These are phyloP conservation scores for Takashimella tepidaria DNA, from an alignment of 1,284 basidiomycete genomes.

Conservation along the genomic window DNA sequence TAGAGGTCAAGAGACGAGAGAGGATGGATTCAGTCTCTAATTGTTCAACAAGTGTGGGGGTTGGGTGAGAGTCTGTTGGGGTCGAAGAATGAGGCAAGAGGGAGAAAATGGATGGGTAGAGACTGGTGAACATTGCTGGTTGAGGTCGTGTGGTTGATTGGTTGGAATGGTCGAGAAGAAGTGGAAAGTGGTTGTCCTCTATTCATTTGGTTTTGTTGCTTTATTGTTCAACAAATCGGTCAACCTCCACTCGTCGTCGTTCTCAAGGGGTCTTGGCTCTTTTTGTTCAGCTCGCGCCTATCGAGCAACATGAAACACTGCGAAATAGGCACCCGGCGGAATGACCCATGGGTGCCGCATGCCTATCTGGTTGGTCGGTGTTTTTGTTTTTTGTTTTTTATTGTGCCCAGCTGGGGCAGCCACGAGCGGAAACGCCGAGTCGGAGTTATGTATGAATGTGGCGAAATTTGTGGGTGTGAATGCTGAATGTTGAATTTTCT, in stretches of 20 bases:
- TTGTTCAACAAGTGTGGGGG: slow-evolving; percentile 62
- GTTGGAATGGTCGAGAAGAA: background rate
- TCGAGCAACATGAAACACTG: background rate
- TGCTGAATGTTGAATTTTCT: no score
- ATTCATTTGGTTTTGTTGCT: background rate
- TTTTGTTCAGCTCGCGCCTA: no score
- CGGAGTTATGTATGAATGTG: background rate
- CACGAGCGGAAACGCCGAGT: background rate
- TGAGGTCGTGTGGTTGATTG: background rate
- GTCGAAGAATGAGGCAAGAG: slow-evolving; percentile 18
- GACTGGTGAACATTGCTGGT: slow-evolving; percentile 8
- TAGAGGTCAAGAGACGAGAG: slow-evolving; percentile 50
- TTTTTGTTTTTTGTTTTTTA: no score
- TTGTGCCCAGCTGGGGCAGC: background rate
- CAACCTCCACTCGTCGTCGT: background rate
- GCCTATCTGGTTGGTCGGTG: background rate
- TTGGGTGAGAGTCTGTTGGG: slow-evolving; percentile 54
- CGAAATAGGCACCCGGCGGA: background rate
- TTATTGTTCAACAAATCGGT: background rate
- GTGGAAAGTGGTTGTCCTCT: background rate
- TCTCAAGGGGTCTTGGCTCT: no score
- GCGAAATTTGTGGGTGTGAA: no score
- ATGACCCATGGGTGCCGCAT: no score
- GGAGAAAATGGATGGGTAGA: slow-evolving; percentile 33
- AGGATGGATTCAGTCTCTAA: slow-evolving; percentile 63